These are phyloP conservation scores for Camellia granthamiana DNA, from an alignment of 148 eudicot genomes.

Conservation along the genomic window DNA sequence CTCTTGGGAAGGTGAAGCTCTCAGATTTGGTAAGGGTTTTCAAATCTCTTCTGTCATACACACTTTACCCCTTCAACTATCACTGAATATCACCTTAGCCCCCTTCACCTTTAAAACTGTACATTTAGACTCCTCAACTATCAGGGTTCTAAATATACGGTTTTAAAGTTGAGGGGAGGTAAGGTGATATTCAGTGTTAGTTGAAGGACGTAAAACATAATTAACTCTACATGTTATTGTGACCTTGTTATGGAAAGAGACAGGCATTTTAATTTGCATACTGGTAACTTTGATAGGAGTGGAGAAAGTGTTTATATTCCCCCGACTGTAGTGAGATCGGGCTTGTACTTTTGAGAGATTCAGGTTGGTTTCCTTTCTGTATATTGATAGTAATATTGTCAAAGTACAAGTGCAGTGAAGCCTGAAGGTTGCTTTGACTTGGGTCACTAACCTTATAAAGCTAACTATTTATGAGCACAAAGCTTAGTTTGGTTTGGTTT, in stretches of 20 bases:
- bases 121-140: too few species aligned
- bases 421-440: background rate
- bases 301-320: constrained; percentile 67
- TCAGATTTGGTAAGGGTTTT: constrained; percentile 68
- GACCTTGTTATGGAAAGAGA: constrained; percentile 6
- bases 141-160: too few species aligned
- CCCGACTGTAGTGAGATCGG: constrained; percentile 94
- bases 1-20: constrained; percentile 47
- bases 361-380: constrained; percentile 47
- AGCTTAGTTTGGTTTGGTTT: too few species aligned
- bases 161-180: too few species aligned
- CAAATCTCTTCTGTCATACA: background rate
- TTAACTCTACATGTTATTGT: background rate
- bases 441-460: constrained; percentile 4
- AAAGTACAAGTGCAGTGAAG: background rate
- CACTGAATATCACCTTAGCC: too few species aligned
- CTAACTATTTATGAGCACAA: background rate
- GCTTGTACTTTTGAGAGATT: constrained; percentile 56
- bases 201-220: too few species aligned
- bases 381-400: background rate
- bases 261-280: constrained; percentile 15
- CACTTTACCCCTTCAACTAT: too few species aligned
- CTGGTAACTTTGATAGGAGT: constrained; percentile 48
- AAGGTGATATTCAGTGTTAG: too few species aligned
- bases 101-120: too few species aligned